Evolutionary conservation across 352 stramenopile species (phyloP), one percentile per base, ranked within the genome.

Genomic region (Globisporangium cederbergense): DNA sequence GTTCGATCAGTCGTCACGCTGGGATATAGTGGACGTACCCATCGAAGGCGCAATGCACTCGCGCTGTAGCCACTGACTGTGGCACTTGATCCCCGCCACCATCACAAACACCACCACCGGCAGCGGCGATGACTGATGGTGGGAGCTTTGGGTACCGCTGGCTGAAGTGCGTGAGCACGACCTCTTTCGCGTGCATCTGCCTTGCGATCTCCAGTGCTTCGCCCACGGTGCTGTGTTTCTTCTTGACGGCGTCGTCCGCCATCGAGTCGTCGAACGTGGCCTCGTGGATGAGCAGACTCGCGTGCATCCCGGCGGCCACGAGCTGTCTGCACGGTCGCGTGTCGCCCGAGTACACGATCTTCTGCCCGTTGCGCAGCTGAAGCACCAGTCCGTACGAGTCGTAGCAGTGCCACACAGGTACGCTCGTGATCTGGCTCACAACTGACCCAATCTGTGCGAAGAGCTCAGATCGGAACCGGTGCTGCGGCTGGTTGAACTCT

Each of bases 181-280:
- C 78, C 50, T 84, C 74, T 20, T 90, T 77, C 2, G 94, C 95
- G 81, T 95, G 64, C 83, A 86, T 78, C 45, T 71, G 58, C 25
- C 74, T 64, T 4, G 83, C 93, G 40, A 99, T 80, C 13, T 79
- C 65, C 11, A 98, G 69, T 0, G 96, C 96, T 65, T 99, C 90
- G 7, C 83, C 76, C 14, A 98, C 88, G 0, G 97, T 99, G 46
- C 79, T 97, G 79, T 99, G 97, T 36, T 88, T 86, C 77, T 99
- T 99, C 54, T 87, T 76, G 10, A 83, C 64, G 0, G 97, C 97
- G 62, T 99, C 94, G 9, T 96, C 78, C 64, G 93, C 77, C 90
- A 98, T 98, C 54, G 86, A 85, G 80, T 99, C 91, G 38, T 98
- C 96, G 70, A 99, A 99, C 2, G 97, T 99, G 43, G 97, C 96